These are phyloP conservation scores for Nemania sp. DNA, from an alignment of 2,329 filamentous ascomycete genomes.

Conservation along the genomic window DNA sequence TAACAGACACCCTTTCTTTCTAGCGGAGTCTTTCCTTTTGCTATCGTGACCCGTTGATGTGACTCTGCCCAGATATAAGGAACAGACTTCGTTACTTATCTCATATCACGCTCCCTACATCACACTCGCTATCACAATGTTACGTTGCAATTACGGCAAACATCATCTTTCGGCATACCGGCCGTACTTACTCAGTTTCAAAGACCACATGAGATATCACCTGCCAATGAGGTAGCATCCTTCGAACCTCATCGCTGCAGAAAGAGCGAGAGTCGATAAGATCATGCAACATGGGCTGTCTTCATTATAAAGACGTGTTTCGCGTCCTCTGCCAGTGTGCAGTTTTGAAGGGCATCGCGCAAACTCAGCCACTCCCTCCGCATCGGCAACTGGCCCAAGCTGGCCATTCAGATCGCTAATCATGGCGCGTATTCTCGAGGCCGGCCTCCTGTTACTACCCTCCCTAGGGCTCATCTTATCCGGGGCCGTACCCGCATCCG, in stretches of 20 bases:
- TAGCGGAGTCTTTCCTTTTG: not conserved
- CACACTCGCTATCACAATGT: not conserved
- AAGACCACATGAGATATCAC: constrained; percentile 7
- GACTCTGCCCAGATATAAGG: constrained; percentile 6
- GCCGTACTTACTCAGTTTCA: not conserved
- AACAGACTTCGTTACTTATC: not conserved
- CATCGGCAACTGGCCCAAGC: not conserved
- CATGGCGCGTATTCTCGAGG: constrained; percentile 17
- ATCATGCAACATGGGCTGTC: not conserved
- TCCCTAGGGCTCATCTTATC: constrained; percentile 9
- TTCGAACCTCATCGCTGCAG: not conserved
- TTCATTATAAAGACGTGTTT: constrained; percentile 9
- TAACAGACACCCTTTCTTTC: not conserved
- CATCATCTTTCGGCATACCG: constrained; percentile 6
- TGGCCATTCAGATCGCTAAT: not conserved
- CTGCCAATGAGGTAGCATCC: constrained; percentile 9
- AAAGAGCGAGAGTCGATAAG: not conserved
- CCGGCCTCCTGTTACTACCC: constrained; percentile 7
- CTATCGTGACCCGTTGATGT: constrained; percentile 7
- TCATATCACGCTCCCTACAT: not conserved
- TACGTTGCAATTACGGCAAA: constrained; percentile 16
- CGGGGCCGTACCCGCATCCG: constrained; percentile 7
- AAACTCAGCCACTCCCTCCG: not conserved
- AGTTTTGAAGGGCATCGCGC: not conserved
- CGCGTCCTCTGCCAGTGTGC: not conserved